These are phyloP conservation scores for Tricholoma hemisulphureum DNA, from an alignment of 768 basidiomycete genomes.

Conservation along the genomic window DNA sequence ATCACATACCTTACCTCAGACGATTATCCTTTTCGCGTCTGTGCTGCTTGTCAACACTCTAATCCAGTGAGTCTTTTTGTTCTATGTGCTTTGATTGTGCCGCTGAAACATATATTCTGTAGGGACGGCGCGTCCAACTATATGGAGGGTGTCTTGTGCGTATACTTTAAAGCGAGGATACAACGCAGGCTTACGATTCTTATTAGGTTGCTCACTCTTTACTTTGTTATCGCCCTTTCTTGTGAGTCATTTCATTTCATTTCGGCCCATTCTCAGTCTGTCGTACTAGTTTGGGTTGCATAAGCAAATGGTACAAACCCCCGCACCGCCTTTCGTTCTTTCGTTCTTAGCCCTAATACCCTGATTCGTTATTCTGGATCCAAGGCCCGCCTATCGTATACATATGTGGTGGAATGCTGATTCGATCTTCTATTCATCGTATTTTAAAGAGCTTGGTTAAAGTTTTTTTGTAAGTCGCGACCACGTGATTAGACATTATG, in stretches of 20 bases:
- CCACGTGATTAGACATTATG: no score
- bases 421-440: no score
- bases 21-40: constrained; percentile 81
- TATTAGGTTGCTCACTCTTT: constrained; percentile 58
- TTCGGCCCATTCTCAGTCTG: neutral
- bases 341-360: neutral
- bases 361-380: neutral
- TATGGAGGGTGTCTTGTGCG: constrained; percentile 84
- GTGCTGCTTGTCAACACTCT: constrained; percentile 86
- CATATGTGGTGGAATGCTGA: no score
- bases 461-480: no score
- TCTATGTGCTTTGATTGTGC: neutral
- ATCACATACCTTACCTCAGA: constrained; percentile 38
- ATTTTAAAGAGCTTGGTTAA: no score
- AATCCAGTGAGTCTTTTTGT: constrained; percentile 50
- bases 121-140: constrained; percentile 87
- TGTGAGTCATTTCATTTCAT: constrained; percentile 45
- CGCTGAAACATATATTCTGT: constrained; percentile 5
- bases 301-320: neutral
- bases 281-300: constrained; percentile 31
- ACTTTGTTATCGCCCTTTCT: constrained; percentile 77
- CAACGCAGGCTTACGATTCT: constrained; percentile 31
- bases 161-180: constrained; percentile 13
- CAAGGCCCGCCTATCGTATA: no score
- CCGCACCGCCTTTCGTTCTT: neutral